phyloP scores from a whole-genome alignment of 1,284 basidiomycete species.

The Grifola frondosa region DNA sequence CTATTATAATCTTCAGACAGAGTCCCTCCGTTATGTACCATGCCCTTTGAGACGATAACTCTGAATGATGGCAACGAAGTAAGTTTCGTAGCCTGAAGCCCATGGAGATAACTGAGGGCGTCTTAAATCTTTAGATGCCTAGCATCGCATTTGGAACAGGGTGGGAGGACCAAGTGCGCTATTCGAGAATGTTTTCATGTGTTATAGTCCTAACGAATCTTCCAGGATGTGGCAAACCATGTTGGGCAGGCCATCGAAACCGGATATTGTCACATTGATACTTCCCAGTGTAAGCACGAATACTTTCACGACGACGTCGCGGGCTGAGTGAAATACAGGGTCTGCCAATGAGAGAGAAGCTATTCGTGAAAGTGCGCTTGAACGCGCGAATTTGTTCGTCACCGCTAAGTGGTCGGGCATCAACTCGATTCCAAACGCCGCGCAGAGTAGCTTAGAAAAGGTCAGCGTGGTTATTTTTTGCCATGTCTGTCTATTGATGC shows the following conservation, averaged over 20 bases:
- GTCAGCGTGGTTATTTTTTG: constrained; percentile 32
- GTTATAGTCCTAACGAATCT: not conserved
- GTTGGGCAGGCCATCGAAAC: constrained; percentile 35
- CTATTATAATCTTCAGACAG: too few relatives aligned
- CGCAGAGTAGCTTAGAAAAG: constrained; percentile 56
- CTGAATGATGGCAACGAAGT: constrained; percentile 34
- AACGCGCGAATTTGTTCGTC: constrained; percentile 36
- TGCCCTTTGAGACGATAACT: constrained; percentile 30
- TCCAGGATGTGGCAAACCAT: constrained; percentile 34
- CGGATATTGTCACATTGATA: constrained; percentile 37
- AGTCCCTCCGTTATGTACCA: too few relatives aligned
- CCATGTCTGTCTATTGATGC: too few relatives aligned
- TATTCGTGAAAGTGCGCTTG: constrained; percentile 35
- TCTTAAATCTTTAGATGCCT: constrained; percentile 25
- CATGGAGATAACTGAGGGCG: not conserved
- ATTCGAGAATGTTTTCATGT: not conserved
- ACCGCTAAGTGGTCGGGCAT: constrained; percentile 59
- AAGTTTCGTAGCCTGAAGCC: not conserved
- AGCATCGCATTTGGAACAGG: constrained; percentile 34
- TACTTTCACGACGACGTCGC: too few relatives aligned
- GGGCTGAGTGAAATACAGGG: constrained; percentile 17
- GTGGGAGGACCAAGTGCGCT: constrained; percentile 33
- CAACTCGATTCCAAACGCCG: constrained; percentile 52
- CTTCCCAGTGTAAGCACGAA: constrained; percentile 32
- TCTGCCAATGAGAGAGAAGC: constrained; percentile 41